A percentile compares a stretch with the other conserved stretches of the same genome.
Conservation (phyloP, 306 rosid genomes). For the Astragalus membranaceus region DNA sequence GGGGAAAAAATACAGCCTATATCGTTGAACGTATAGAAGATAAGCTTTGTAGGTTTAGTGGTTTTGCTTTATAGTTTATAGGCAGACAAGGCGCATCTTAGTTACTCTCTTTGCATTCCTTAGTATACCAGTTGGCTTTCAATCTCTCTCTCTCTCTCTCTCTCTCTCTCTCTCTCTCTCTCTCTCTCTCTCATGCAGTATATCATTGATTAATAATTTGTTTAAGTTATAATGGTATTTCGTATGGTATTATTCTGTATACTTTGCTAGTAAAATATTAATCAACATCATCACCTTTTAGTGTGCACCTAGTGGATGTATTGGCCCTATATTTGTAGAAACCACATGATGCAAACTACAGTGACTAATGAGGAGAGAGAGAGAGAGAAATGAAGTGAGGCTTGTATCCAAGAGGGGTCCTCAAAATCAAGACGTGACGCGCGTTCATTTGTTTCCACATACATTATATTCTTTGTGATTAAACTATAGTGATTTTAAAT, state of each 20-base stretch:
- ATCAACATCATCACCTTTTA: slow-evolving; percentile 55
- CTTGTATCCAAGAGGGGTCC: slow-evolving; percentile 33
- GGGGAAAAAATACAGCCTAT: not conserved
- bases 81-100: slow-evolving; percentile 69
- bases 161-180: too few relatives aligned
- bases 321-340: not conserved
- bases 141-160: too few relatives aligned
- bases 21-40: slow-evolving; percentile 27
- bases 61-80: slow-evolving; percentile 42
- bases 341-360: slow-evolving; percentile 11
- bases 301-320: slow-evolving; percentile 21
- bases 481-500: slow-evolving; percentile 11
- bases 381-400: not conserved
- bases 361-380: not conserved
- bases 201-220: not conserved
- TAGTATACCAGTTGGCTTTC: slow-evolving; percentile 21
- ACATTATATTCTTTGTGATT: slow-evolving; percentile 41
- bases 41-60: slow-evolving; percentile 45
- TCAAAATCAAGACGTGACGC: slow-evolving; percentile 37
- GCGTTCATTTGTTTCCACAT: slow-evolving; percentile 48
- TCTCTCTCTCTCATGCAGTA: not conserved
- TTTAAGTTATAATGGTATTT: not conserved
- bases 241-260: not conserved
- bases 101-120: slow-evolving; percentile 27
- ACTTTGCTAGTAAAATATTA: not conserved